Evolutionary conservation across 345 rosid species (phyloP).

Genomic region (Pistacia vera): DNA sequence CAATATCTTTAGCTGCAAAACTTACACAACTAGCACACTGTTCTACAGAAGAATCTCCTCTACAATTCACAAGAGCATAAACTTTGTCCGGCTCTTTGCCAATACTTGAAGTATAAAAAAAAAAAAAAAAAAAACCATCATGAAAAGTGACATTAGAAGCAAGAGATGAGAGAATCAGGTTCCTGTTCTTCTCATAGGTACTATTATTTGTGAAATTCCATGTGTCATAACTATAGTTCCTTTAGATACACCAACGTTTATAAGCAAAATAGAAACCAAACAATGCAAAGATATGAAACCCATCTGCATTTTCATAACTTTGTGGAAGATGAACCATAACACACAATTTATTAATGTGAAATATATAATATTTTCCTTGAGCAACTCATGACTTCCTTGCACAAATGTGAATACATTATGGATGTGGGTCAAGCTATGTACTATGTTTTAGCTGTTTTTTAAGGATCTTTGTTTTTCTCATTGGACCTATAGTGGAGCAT

Average conservation of each 20-base stretch:
- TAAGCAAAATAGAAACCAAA: neutral
- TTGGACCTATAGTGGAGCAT: no score
- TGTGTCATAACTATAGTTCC: neutral
- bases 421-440: no score
- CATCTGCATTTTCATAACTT: no score
- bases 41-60: constrained; percentile 30
- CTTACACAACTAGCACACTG: constrained; percentile 28
- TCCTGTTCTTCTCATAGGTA: constrained; percentile 33
- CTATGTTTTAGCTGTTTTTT: no score
- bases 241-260: neutral
- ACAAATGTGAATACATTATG: no score
- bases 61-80: constrained; percentile 36
- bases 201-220: neutral
- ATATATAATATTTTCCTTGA: no score
- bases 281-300: neutral
- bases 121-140: constrained; percentile 37
- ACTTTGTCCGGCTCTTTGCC: constrained; percentile 19
- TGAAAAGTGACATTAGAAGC: constrained; percentile 19
- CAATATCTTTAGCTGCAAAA: constrained; percentile 15
- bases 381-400: no score
- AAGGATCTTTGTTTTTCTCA: no score
- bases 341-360: no score
- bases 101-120: constrained; percentile 25
- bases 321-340: no score
- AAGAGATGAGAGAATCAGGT: neutral